phyloP scores from a whole-genome alignment of 768 basidiomycete species.

The Leccinellum luteum region DNA sequence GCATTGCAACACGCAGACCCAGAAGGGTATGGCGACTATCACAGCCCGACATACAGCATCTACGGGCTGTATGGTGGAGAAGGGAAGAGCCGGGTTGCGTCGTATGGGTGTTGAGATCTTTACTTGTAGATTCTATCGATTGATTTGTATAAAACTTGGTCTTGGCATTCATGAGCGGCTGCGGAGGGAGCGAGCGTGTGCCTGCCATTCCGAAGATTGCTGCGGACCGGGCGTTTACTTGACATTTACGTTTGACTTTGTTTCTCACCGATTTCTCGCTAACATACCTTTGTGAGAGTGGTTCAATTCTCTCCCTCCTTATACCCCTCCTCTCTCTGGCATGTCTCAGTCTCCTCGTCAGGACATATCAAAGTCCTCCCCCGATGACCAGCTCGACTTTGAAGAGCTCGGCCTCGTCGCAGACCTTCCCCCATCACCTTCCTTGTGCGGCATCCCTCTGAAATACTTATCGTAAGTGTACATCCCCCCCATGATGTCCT shows the following conservation, averaged over 20 bases:
- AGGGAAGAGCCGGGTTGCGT: slow-evolving; percentile 45
- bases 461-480: slow-evolving; percentile 76
- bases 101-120: slow-evolving; percentile 23
- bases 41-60: slow-evolving; percentile 81
- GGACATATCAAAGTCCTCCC: slow-evolving; percentile 29
- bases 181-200: slow-evolving; percentile 20
- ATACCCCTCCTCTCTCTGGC: slow-evolving; percentile 23
- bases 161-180: slow-evolving; percentile 14
- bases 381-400: slow-evolving; percentile 40
- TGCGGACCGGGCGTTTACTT: slow-evolving; percentile 5
- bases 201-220: too few species aligned
- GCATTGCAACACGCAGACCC: slow-evolving; percentile 62
- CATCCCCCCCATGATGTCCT: slow-evolving; percentile 2
- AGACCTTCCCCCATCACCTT: slow-evolving; percentile 42
- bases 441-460: slow-evolving; percentile 66
- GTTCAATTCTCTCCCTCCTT: slow-evolving; percentile 3
- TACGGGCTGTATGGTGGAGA: slow-evolving; percentile 71
- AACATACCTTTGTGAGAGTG: not conserved
- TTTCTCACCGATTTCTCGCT: not conserved
- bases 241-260: too few species aligned
- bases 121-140: not conserved
- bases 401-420: slow-evolving; percentile 44
- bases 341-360: slow-evolving; percentile 24
- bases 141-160: slow-evolving; percentile 16
- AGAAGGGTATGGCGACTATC: slow-evolving; percentile 62